Evolutionary conservation across 164 flowering plant species (phyloP).

Genomic region (Echeveria elegans): DNA sequence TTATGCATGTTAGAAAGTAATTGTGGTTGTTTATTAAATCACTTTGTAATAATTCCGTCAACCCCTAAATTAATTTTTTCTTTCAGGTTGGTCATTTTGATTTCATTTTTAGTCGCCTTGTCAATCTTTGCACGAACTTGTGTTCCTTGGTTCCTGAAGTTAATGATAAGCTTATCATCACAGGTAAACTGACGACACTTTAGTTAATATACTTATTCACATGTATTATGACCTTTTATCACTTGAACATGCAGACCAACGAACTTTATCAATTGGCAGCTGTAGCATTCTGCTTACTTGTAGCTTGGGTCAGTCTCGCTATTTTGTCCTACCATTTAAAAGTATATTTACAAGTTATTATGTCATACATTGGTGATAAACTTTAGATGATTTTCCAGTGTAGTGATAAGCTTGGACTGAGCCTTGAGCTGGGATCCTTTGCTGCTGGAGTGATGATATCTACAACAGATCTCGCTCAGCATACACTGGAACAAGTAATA

Average conservation of each 20-base stretch:
- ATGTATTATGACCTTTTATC: slow-evolving; percentile 5
- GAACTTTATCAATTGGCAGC: slow-evolving; percentile 94
- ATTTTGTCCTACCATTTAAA: slow-evolving; percentile 8
- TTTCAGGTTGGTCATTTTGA: slow-evolving; percentile 65
- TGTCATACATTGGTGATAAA: neutral
- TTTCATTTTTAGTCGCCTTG: slow-evolving; percentile 62
- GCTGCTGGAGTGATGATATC: slow-evolving; percentile 99
- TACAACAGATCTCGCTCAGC: slow-evolving; percentile 93
- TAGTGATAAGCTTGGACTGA: slow-evolving; percentile 95
- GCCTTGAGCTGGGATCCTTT: slow-evolving; percentile 93
- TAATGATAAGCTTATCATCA: slow-evolving; percentile 87
- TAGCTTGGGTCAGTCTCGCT: slow-evolving; percentile 83
- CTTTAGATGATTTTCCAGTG: slow-evolving; percentile 43
- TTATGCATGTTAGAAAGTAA: no score
- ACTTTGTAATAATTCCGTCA: no score
- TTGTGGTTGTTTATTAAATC: no score
- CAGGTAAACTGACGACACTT: slow-evolving; percentile 39
- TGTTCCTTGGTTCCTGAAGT: slow-evolving; percentile 87
- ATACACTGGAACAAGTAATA: slow-evolving; percentile 89
- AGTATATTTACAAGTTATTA: neutral
- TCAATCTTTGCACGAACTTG: slow-evolving; percentile 67
- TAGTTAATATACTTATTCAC: neutral
- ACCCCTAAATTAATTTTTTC: neutral
- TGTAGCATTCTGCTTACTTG: slow-evolving; percentile 93
- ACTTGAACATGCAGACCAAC: slow-evolving; percentile 65